Conservation (phyloP, 2,329 filamentous ascomycete genomes). For the Mycosphaerelloides madeirae region DNA sequence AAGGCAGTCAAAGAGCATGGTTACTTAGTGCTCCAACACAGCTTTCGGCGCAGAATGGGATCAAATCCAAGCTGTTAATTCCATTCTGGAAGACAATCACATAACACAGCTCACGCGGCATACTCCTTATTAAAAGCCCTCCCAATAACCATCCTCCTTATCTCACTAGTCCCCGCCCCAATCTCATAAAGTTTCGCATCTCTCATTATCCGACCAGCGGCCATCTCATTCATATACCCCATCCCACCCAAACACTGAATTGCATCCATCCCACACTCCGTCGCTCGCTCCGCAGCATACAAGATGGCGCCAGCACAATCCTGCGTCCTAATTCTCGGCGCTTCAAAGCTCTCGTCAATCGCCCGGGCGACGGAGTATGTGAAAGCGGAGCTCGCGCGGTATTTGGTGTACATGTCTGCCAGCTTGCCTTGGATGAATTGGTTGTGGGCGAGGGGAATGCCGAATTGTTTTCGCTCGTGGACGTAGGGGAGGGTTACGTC, state of each 20-base stretch:
- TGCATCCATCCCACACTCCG: conserved; percentile 78
- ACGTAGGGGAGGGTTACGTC: conserved; percentile 84
- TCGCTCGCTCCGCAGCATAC: conserved; percentile 86
- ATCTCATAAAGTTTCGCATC: conserved; percentile 88
- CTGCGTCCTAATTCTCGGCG: conserved; percentile 64
- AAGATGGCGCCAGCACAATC: conserved; percentile 93
- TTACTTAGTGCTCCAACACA: too few species aligned
- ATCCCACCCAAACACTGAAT: conserved; percentile 92
- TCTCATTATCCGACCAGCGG: conserved; percentile 76
- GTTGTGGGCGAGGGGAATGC: conserved; percentile 78
- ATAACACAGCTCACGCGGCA: conserved; percentile 25
- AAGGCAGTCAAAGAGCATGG: not conserved
- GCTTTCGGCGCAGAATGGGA: too few species aligned
- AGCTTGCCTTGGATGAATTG: conserved; percentile 90
- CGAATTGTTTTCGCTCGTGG: conserved; percentile 86
- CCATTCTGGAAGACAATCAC: too few species aligned
- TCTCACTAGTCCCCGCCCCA: conserved; percentile 90
- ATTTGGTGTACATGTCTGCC: conserved; percentile 96
- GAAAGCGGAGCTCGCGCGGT: conserved; percentile 77
- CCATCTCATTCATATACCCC: conserved; percentile 94
- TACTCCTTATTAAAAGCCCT: conserved; percentile 87
- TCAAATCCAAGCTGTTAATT: too few species aligned
- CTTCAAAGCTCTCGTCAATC: conserved; percentile 60
- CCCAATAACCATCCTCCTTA: conserved; percentile 90
- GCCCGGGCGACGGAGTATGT: conserved; percentile 76